Evolutionary conservation across 768 basidiomycete species (phyloP).

Genomic region (Tricholoma furcatifolium): DNA sequence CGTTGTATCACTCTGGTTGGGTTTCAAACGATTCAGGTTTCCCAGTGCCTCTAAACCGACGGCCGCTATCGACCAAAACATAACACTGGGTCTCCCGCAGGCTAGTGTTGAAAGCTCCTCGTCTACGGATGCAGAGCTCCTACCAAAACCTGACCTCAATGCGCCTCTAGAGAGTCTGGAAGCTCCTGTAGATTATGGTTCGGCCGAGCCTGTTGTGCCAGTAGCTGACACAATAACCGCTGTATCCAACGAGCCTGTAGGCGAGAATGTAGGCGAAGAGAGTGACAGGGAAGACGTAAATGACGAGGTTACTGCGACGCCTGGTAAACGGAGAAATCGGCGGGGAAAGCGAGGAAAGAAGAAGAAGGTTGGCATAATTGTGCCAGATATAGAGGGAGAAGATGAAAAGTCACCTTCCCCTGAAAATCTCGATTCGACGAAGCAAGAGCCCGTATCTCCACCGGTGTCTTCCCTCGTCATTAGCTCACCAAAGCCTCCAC

Average conservation of each 20-base stretch:
- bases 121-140: neutral
- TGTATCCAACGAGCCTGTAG: constrained; percentile 3
- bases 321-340: constrained; percentile 44
- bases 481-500: constrained; percentile 25
- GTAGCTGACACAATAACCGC: neutral
- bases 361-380: constrained; percentile 39
- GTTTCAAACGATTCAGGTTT: constrained; percentile 21
- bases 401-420: constrained; percentile 25
- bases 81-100: neutral
- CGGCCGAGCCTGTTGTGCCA: neutral
- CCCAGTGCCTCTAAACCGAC: neutral
- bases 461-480: constrained; percentile 21
- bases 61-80: neutral
- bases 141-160: constrained; percentile 5
- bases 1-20: constrained; percentile 30
- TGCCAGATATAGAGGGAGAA: constrained; percentile 38
- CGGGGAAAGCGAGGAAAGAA: constrained; percentile 57
- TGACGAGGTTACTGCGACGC: constrained; percentile 35
- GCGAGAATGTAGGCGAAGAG: constrained; percentile 47
- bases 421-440: constrained; percentile 12
- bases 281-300: constrained; percentile 49
- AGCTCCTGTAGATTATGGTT: neutral
- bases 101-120: constrained; percentile 1
- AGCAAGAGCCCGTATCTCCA: constrained; percentile 9
- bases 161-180: constrained; percentile 1